These are phyloP conservation scores for Triticum timopheevii DNA, from an alignment of 176 grass and related monocot species.

Conservation along the genomic window DNA sequence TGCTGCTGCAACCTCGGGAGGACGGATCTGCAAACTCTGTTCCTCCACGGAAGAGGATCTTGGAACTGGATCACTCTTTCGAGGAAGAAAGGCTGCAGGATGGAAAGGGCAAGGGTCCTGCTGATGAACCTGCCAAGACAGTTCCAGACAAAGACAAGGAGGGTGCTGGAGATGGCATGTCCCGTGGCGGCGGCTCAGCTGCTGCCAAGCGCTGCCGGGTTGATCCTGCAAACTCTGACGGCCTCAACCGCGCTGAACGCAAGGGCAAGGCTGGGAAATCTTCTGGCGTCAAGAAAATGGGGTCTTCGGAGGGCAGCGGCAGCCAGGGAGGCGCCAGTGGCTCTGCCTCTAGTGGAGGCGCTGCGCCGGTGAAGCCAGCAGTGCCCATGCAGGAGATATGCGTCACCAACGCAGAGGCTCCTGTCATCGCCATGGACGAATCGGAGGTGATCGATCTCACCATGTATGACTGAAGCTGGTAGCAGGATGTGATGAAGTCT, in stretches of 20 bases:
- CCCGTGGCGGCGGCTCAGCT: not conserved
- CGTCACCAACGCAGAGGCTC: slow-evolving; percentile 28
- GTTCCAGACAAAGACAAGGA: not conserved
- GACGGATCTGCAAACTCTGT: not conserved
- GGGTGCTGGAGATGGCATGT: not conserved
- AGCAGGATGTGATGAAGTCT: not conserved
- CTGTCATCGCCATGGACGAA: slow-evolving; percentile 2
- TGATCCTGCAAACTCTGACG: slow-evolving; percentile 12
- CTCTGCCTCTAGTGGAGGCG: not conserved
- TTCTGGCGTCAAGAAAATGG: not conserved
- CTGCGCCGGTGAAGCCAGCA: slow-evolving; percentile 20
- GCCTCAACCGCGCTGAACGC: slow-evolving; percentile 43
- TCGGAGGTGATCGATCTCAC: slow-evolving; percentile 25
- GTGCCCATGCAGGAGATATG: slow-evolving; percentile 34
- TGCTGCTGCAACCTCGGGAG: not conserved
- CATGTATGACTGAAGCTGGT: slow-evolving; percentile 35
- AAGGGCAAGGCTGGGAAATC: slow-evolving; percentile 50
- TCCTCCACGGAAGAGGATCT: not conserved
- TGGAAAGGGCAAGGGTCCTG: not conserved
- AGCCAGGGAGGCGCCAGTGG: not conserved
- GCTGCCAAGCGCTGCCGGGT: not conserved
- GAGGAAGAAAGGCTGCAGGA: not conserved
- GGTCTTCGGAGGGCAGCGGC: not conserved
- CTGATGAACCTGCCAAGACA: not conserved
- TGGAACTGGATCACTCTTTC: not conserved